Percentiles rank a stretch among this genome's conserved stretches.
phyloP scores from a whole-genome alignment of 2,329 filamentous ascomycete species.

The Fusarium neocosmosporiellum region DNA sequence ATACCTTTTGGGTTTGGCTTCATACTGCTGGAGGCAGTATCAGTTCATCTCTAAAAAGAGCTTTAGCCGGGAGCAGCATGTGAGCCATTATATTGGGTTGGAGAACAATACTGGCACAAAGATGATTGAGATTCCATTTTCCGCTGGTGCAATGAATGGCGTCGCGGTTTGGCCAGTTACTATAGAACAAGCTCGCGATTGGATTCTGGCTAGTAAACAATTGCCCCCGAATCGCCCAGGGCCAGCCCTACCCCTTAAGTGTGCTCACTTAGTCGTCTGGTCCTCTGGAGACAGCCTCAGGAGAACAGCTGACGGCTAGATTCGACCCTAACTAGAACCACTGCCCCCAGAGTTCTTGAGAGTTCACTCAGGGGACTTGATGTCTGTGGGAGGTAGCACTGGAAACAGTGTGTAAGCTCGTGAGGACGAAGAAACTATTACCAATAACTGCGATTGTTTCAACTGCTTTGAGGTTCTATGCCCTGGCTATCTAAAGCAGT shows the following conservation, averaged over 20 bases:
- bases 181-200: not conserved
- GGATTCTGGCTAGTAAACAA: not conserved
- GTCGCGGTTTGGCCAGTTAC: not conserved
- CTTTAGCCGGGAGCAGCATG: not conserved
- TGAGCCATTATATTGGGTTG: not conserved
- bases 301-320: not conserved
- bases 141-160: not conserved
- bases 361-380: not conserved
- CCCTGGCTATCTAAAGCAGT: not conserved
- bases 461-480: not conserved
- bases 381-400: not conserved
- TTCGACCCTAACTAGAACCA: not conserved
- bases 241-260: not conserved
- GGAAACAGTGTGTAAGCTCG: not conserved
- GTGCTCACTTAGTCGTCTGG: rapidly evolving
- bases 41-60: not conserved
- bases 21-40: not conserved
- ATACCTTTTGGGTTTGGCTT: not conserved
- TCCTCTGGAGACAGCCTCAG: not conserved
- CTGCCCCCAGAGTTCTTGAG: not conserved
- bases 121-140: not conserved
- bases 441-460: not conserved
- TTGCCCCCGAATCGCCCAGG: too few relatives aligned
- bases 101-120: too few relatives aligned
- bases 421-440: not conserved